A percentile compares a stretch with the other conserved stretches of the same genome.
These are phyloP conservation scores for Claviceps spartinae DNA, from an alignment of 2,329 filamentous ascomycete species.

Conservation along the genomic window DNA sequence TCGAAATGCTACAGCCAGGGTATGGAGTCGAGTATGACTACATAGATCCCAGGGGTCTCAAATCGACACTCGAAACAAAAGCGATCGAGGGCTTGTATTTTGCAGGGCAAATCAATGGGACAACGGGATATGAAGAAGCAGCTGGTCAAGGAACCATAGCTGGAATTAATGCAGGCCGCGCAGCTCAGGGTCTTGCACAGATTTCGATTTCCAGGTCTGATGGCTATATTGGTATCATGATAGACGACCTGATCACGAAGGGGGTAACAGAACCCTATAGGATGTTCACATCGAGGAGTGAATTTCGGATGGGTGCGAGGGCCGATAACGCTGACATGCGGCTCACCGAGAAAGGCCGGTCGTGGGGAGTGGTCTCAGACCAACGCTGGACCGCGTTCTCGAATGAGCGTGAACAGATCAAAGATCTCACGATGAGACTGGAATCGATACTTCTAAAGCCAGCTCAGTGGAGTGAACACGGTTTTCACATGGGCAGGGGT, in stretches of 20 bases:
- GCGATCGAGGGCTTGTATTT: constrained; percentile 77
- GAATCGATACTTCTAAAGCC: constrained; percentile 43
- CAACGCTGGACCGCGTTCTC: constrained; percentile 59
- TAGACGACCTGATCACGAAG: constrained; percentile 93
- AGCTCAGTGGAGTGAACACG: constrained; percentile 52
- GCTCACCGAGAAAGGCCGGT: constrained; percentile 64
- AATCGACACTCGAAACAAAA: constrained; percentile 88
- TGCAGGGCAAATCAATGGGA: constrained; percentile 95
- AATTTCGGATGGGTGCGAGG: constrained; percentile 85
- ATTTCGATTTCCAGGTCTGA: constrained; percentile 67
- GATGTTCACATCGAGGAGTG: constrained; percentile 94
- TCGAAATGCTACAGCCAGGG: constrained; percentile 82
- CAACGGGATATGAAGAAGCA: constrained; percentile 95
- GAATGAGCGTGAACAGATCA: constrained; percentile 53
- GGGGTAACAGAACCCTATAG: constrained; percentile 94
- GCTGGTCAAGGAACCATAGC: constrained; percentile 86
- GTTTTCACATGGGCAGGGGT: constrained; percentile 57
- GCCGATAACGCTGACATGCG: constrained; percentile 89
- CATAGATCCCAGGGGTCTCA: constrained; percentile 79
- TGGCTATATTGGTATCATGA: constrained; percentile 96
- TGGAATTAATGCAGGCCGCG: constrained; percentile 85
- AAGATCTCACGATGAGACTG: constrained; percentile 49
- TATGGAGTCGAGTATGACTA: constrained; percentile 99
- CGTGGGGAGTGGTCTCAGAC: constrained; percentile 67
- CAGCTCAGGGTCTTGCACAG: constrained; percentile 49